Evolutionary conservation across 2,329 filamentous ascomycete species (phyloP), one percentile per base, ranked within the genome.

Genomic region (Botrytis hyacinthi): DNA sequence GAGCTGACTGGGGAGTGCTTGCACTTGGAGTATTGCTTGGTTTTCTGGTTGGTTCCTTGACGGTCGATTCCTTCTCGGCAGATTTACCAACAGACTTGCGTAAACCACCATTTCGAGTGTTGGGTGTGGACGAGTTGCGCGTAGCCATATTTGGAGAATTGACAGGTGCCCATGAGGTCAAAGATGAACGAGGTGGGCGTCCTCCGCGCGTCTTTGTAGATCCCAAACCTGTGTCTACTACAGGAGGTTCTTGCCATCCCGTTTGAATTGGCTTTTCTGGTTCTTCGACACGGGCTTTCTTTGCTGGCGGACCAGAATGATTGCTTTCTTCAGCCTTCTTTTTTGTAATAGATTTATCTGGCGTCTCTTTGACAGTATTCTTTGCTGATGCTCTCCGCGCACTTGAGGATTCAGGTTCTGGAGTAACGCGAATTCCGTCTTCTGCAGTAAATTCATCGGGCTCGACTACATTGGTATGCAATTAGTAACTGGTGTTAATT

Each of bases 221-320:
- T 22, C 71, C 71, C 42, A 73, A 60, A 26, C 59, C 77, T 67
- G 78, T 78, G 60, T 80, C 77, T 78, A 78, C 79, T 72, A 78
- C 77, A 54, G 79, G 78, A 65, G 78, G 73, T 66, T 76, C 77
- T 63, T 80, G 77, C 78, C 78, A 79, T 32, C 78, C 78, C 18
- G 78, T 76, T 61, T 77, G 73, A 26, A 70, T 54, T 48, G 44
- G 54, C 66, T 57, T 69, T 26, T 57, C 57, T 62, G 60, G 66
- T 60, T 77, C 74, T n/a, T 74, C 75, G 22, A 75, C 78, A 37
- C 75, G 74, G 61, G 76, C 76, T 22, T 76, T 75, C 70, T 80
- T 79, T 59, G 76, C n/a, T 65, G 65, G 70, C 65, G 73, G 73
- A n/a, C 61, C 72, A 48, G 68, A n/a, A 44, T 66, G 29, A 9